Base-by-base conservation (phyloP, 352 stramenopile species). In the Globisporangium recalcitrans region DNA sequence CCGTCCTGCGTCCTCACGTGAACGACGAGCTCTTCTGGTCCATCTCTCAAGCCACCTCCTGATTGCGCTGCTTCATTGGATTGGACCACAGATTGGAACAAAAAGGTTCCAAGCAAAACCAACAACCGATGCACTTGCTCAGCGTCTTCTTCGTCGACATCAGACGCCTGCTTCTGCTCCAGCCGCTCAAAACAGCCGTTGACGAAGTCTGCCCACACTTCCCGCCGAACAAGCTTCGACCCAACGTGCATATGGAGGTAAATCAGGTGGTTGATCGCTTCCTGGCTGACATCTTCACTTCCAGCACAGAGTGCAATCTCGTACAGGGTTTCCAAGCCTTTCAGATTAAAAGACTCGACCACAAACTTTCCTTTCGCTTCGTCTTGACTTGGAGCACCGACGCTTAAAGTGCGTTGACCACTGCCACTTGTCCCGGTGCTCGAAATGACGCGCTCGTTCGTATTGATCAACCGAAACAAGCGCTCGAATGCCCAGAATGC, bases 81-180 rank as follows among this genome's bases (percentile, higher is more conserved):
- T 31, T 87, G 73, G 6, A 80, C 68, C 16, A 80, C 68, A 5
- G 75, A 87, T 58, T 93, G 83, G 31, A 80, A 69, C 13, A 96
- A 58, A 67, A 96, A 88, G 19, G 85, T 93, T 36, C 76, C 85
- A n/a, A 96, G 68, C 42, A 96, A 26, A 5, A 84, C 58, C 2
- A 94, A 65, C 27, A 91, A 29, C 6, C 85, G 77, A 52, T 76
- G 62, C 29, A 84, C 59, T 54, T 85, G 72, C 58, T 58, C 71
- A 22, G 58, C 70, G 26, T 63, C 72, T 0, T 54, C 71, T 40
- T 47, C 54, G 42, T 75, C 34, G 31, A 69, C 52, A 31, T 47
- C 54, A 34, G 27, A 8, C n/a, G 62, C 42, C 8, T 67, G 58
- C n/a, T 67, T 64, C 10, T 57, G 32, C n/a, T 82, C 68, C 24